Conservation (phyloP, 2,329 filamentous ascomycete species). For the Colletotrichum sojae region DNA sequence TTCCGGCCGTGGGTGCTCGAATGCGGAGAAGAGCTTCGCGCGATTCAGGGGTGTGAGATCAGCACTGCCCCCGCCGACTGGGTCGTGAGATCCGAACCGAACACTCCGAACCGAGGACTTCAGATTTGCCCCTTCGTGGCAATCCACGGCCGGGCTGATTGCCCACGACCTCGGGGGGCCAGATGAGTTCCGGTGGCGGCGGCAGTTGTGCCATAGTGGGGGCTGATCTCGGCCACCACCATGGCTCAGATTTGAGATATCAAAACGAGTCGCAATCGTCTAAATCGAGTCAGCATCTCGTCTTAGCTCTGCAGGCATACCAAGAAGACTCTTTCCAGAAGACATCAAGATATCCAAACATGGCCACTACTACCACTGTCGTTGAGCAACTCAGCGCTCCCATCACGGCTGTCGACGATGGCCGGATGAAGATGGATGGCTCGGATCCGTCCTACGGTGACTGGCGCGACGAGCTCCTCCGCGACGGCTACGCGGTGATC, state of each 20-base stretch:
- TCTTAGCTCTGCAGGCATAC: neutral
- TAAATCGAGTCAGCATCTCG: slow-evolving; percentile 11
- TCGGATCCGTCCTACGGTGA: slow-evolving; percentile 42
- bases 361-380: slow-evolving; percentile 21
- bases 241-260: slow-evolving; percentile 6
- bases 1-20: neutral
- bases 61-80: neutral
- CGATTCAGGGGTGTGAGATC: too few relatives aligned
- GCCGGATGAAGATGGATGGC: slow-evolving; percentile 44
- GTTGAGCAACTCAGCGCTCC: slow-evolving; percentile 18
- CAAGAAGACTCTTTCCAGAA: neutral
- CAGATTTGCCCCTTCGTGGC: neutral
- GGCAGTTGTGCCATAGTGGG: neutral
- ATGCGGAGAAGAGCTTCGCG: slow-evolving; percentile 15
- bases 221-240: neutral
- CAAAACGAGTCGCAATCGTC: slow-evolving; percentile 7
- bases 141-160: neutral
- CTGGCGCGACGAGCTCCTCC: slow-evolving; percentile 52
- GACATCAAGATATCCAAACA: slow-evolving; percentile 44
- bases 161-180: neutral
- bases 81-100: slow-evolving; percentile 23
- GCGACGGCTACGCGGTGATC: slow-evolving; percentile 39
- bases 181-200: neutral
- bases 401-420: slow-evolving; percentile 45
- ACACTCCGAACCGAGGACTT: slow-evolving; percentile 21